phyloP scores from a whole-genome alignment of 2,329 filamentous ascomycete genomes.

The Monilinia laxa region DNA sequence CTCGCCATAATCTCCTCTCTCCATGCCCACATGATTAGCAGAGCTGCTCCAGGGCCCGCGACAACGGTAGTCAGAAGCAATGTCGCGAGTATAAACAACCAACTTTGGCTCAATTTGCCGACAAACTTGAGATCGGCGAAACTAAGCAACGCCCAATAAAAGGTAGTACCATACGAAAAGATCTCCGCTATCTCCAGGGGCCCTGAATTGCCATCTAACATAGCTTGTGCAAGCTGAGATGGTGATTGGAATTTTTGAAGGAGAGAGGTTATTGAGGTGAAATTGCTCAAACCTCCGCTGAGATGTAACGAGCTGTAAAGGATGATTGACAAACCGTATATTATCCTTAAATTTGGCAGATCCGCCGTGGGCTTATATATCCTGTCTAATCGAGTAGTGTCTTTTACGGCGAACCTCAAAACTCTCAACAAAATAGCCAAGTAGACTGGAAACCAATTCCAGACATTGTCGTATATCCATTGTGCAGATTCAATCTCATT shows the following conservation, averaged over 20 bases:
- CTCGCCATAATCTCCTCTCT: slow-evolving; percentile 41
- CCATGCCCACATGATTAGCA: slow-evolving; percentile 40
- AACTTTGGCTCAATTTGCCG: slow-evolving; percentile 33
- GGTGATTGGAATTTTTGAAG: not conserved
- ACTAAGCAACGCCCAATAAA: slow-evolving; percentile 40
- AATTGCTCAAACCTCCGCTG: slow-evolving; percentile 34
- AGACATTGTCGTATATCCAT: slow-evolving; percentile 39
- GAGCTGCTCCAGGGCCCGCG: slow-evolving; percentile 39
- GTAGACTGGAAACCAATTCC: slow-evolving; percentile 45
- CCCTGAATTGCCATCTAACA: not conserved
- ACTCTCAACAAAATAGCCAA: slow-evolving; percentile 24
- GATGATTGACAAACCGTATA: slow-evolving; percentile 5
- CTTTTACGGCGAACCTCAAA: not conserved
- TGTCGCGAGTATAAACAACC: slow-evolving; percentile 29
- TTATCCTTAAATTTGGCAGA: slow-evolving; percentile 30
- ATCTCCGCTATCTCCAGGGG: slow-evolving; percentile 22
- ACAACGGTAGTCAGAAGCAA: slow-evolving; percentile 29
- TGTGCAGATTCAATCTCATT: slow-evolving; percentile 30
- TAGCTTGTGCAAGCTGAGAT: not conserved
- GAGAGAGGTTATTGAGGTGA: slow-evolving; percentile 23
- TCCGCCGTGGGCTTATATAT: slow-evolving; percentile 13
- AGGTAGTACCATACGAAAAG: slow-evolving; percentile 30
- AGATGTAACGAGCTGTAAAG: slow-evolving; percentile 22
- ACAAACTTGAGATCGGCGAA: slow-evolving; percentile 41
- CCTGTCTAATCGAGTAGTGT: slow-evolving; percentile 11